Evolutionary conservation across 805 yeast genomes (phyloP).

Genomic region (Candida fluviatilis): DNA sequence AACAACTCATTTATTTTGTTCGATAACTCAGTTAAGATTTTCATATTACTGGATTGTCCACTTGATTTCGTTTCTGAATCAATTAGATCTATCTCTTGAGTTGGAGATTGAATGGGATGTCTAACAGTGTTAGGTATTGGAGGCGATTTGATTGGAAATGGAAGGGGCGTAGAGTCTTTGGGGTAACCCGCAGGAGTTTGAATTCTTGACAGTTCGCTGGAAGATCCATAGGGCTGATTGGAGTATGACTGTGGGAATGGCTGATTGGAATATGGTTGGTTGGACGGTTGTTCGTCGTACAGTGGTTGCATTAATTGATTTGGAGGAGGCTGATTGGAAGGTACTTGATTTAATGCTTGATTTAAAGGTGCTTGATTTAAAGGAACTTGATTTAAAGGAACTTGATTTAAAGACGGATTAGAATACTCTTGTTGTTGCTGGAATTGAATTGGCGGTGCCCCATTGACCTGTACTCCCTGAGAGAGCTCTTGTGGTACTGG

Average conservation of each 20-base stretch:
- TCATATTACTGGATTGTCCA: slow-evolving; percentile 2
- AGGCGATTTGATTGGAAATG: slow-evolving; percentile 4
- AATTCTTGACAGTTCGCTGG: neutral
- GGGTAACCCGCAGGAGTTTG: neutral
- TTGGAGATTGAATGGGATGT: slow-evolving; percentile 1
- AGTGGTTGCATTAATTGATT: too few species aligned
- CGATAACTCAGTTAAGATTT: slow-evolving; percentile 12
- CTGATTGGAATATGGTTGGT: too few species aligned
- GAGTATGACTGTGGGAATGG: neutral
- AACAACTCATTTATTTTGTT: slow-evolving; percentile 14
- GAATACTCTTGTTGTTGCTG: neutral
- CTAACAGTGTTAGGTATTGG: slow-evolving; percentile 1
- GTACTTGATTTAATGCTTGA: too few species aligned
- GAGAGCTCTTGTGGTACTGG: slow-evolving; percentile 25
- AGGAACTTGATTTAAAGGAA: too few species aligned
- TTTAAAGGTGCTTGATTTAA: too few species aligned
- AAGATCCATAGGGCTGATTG: neutral
- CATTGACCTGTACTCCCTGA: too few species aligned
- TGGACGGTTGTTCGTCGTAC: too few species aligned
- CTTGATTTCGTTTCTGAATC: slow-evolving; percentile 13
- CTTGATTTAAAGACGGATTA: too few species aligned
- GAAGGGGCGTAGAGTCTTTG: neutral
- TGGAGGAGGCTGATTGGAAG: too few species aligned
- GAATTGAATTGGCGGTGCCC: neutral
- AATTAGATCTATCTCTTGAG: slow-evolving; percentile 12